Evolutionary conservation across 169 alveolate species (phyloP), one percentile per base, ranked within the genome.

Genomic region (Babesia ovata): DNA sequence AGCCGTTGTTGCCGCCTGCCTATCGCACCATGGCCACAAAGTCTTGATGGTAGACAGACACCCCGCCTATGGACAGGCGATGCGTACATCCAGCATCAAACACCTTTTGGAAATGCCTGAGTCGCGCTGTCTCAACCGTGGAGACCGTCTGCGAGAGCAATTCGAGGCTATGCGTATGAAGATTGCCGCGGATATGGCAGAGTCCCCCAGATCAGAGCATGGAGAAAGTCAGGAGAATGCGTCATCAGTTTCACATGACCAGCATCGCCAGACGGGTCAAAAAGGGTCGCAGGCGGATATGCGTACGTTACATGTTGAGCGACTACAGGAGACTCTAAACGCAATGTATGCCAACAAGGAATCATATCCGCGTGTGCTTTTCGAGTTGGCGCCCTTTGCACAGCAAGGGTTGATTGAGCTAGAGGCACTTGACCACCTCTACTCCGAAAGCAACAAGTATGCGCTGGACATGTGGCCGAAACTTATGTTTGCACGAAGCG

Each of bases 401-500:
- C 14, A 14, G 54, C 33, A 21, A 28, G 76, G 65, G 19, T 6
- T 45, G 10, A 33, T 36, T 13, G 76, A 56, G 14, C 33, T 67
- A 14, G 29, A 36, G 65, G 76, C 56, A 19, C 17, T 67, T 10
- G 84, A 75, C 28, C 59, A 57, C 19, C 56, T 75, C 33, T 45
- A 36, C 24, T 28, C 29, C 19, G 70, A 73, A 11, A 74, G 59
- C 39, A 66, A 39, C 13, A 53, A 65, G 29, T 75, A 70, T 48
- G 71, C 70, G 19, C 45, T 83, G n/a, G 90, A 83, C 53, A n/a
- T 74, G 53, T 83, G 86, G 79, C 90, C 90, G 53, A 75, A 74
- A 26, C n/a, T 83, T 3, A 14, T 83, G 44, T 74, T 53, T 24
- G 44, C 67, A 9, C 4, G 33, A 17, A 67, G 83, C 39, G 81